Base-by-base conservation (phyloP, 352 stramenopile genomes). In the Globisporangium apiculatum region DNA sequence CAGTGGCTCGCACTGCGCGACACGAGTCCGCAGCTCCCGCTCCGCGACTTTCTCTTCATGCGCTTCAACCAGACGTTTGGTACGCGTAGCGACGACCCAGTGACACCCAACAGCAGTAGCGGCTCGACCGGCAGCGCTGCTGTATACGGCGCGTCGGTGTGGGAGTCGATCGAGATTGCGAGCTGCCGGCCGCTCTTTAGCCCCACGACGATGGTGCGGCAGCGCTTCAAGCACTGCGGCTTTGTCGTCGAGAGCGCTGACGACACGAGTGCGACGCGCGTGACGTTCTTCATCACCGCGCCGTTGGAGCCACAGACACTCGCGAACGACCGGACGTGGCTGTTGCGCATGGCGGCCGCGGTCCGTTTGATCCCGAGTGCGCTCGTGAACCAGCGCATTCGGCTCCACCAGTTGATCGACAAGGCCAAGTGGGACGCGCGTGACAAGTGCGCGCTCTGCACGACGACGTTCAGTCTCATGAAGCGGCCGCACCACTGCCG, bases 31-130 rank as follows among this genome's bases (percentile, higher is more conserved):
- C 67, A 80, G 57, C 53, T 80, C 1, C 83, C 81, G 18, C 57
- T 81, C n/a, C 71, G 82, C 48, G 84, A 94, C 53, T 90, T 88
- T 48, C 70, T 92, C 55, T 91, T 89, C 59, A 81, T 91, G 77
- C 77, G 81, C 15, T 92, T 86, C 64, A 82, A 86, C 60, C 75
- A 87, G 61, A 71, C 42, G 48, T 87, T 81, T 62, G 55, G 64
- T 61, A 66, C 57, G 24, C 68, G 79, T 5, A 73, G 76, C 51
- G 24, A 31, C 24, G 24, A 31, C 24, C 24, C 24, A 31, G 24
- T 31, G 24, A 31, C 24, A 31, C 24, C 24, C 24, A 31, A 31
- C 24, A 31, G 24, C 24, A 31, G 24, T 31, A 3, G 24, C 24
- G 24, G 24, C 24, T 31, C 24, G 24, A 31, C 67, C 67, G 58